Evolutionary conservation across 352 stramenopile genomes (phyloP), one percentile per base, ranked within the genome.

Genomic region (Globisporangium canariense): DNA sequence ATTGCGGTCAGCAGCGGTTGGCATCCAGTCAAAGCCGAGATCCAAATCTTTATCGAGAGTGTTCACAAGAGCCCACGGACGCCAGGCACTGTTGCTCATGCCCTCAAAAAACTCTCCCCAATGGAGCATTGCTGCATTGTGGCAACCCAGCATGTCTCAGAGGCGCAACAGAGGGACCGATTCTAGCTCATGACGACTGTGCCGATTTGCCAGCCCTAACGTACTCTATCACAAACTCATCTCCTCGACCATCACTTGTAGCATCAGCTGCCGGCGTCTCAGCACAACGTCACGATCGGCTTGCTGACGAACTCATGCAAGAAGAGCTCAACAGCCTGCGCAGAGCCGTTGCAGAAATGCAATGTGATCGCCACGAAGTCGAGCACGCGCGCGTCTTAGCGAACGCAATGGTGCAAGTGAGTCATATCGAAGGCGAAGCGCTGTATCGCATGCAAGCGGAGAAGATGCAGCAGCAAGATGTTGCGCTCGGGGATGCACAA

Each of bases 301-400:
- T 40, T 25, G 36, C 30, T 2, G 72, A 86, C 41, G 60, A 75
- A 7, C 38, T 87, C 16, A 75, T 91, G 68, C 71, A 81, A 18
- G 67, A 73, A 13, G 83, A 91, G 60, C 69, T 90, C 51, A 58
- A 73, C 34, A 73, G 60, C 16, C 62, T 91, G 8, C 76, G 78
- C 7, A 66, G 64, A 45, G 64, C 80, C 2, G 52, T 90, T 7
- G 62, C 66, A 2, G 70, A 66, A 13, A 75, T 91, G 65, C 69
- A 79, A 61, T 60, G 62, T 28, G 74, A 80, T 5, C 67, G 67
- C 4, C 67, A 83, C 13, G 41, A 68, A 13, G 67, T 73, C 51
- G 73, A 82, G 28, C 69, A 76, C 22, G 67, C 67, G 13, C 60
- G 70, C 16, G n/a, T 46, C 16, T 38, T 81, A 40, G 56, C 56